phyloP scores from a whole-genome alignment of 2,329 filamentous ascomycete species.

The Graphium sp. region DNA sequence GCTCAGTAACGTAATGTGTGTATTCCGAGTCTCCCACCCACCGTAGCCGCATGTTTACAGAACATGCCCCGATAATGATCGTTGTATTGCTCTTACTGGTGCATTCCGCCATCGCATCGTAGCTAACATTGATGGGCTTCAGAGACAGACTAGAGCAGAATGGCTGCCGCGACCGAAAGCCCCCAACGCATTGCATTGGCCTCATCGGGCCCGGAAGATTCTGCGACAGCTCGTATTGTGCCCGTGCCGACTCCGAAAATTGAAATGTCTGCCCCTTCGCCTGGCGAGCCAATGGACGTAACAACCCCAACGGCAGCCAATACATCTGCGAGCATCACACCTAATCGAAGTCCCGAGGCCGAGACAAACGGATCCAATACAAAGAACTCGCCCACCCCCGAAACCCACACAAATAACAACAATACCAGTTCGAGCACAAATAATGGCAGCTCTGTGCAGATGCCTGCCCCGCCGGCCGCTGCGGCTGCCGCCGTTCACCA shows the following conservation, averaged over 20 bases:
- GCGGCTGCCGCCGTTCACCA: constrained; percentile 68
- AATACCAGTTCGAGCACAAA: constrained; percentile 5
- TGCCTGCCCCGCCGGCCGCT: constrained; percentile 33
- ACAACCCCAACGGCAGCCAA: constrained; percentile 21
- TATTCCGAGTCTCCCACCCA: too few species aligned
- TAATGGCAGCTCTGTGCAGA: constrained; percentile 12
- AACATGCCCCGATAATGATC: too few species aligned
- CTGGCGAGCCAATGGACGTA: constrained; percentile 45
- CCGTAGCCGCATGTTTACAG: too few species aligned
- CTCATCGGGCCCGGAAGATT: constrained; percentile 5
- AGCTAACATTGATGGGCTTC: too few species aligned
- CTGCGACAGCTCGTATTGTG: constrained; percentile 16
- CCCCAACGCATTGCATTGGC: constrained; percentile 6
- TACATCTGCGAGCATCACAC: too few species aligned
- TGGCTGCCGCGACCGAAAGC: constrained; percentile 7
- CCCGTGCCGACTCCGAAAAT: constrained; percentile 39
- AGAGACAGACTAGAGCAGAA: too few species aligned
- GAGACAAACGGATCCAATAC: too few species aligned
- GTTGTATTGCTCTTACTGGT: neutral
- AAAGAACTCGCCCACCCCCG: constrained; percentile 3
- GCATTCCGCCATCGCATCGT: neutral
- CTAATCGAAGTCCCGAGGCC: too few species aligned
- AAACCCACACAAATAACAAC: constrained; percentile 5
- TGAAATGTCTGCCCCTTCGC: constrained; percentile 40
- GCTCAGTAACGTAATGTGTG: too few species aligned